Evolutionary conservation across 305 asterid species (phyloP), one percentile per base, ranked within the genome.

Genomic region (Fraxinus paxiana): DNA sequence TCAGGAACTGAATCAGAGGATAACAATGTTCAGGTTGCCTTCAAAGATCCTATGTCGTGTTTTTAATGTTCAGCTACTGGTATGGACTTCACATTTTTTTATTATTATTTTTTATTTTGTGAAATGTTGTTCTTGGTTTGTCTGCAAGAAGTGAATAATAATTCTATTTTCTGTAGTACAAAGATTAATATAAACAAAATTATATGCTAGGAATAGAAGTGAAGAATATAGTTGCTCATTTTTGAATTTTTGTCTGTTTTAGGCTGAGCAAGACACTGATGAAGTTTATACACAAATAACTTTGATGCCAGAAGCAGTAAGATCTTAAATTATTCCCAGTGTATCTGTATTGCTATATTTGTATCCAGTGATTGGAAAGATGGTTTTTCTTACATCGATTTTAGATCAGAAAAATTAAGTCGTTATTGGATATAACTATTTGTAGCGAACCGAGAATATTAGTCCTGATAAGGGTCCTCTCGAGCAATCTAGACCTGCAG

Each of bases 211-310:
- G 59, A 33, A 82, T 54, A 51, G 83, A 43, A 80, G 56, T 78
- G 35, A 51, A 13, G 46, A 30, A 33, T 35, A 79, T 43, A 43
- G 59, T 41, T 41, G 46, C 56, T 84, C 59, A 84, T 77, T 79
- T 20, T 20, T 15, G 8, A 48, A 24, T 61, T 37, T 73, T 86
- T 73, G 33, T 10, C 15, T 28, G 79, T 30, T 84, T 82, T 73
- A 92, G 98, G 98, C 96, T 83, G 97, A 92, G 82, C 88, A 83
- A 77, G 97, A 92, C 75, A 88, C 88, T 22, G 95, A 91, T 82
- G 97, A 91, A 84, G 95, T 92, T 75, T 92, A 91, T 82, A 92
- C 92, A 7, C 97, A 91, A 77, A 89, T 92, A 77, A 77, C 83
- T 59, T 86, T 87, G 89, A 85, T 90, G 90, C 94, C 96, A 2